A percentile compares a stretch with the other conserved stretches of the same genome.
Evolutionary conservation across 106 monocot species (phyloP).

Genomic region (Narthecium ossifragum): DNA sequence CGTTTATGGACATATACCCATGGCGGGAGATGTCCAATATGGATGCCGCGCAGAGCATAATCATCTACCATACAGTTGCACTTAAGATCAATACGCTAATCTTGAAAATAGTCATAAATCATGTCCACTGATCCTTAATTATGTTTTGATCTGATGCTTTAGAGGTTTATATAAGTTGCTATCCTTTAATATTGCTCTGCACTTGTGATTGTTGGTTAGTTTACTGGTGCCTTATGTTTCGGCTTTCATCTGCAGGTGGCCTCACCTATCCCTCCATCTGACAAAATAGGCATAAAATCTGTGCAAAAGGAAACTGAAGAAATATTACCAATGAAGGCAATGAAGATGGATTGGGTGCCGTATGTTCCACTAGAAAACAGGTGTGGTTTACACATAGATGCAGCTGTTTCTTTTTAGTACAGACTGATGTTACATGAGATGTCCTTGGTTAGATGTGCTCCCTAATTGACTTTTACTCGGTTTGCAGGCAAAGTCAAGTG

Average conservation of each 20-base stretch:
- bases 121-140: too few relatives aligned
- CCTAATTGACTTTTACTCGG: background rate
- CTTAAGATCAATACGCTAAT: too few relatives aligned
- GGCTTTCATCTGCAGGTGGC: slow-evolving; percentile 43
- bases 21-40: too few relatives aligned
- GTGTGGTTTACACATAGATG: slow-evolving; percentile 14
- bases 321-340: slow-evolving; percentile 94
- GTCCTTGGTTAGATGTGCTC: background rate
- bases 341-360: slow-evolving; percentile 98
- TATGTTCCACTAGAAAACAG: slow-evolving; percentile 85
- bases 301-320: slow-evolving; percentile 86
- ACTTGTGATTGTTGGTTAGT: background rate
- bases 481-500: slow-evolving; percentile 59
- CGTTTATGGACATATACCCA: too few relatives aligned
- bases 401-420: background rate
- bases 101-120: too few relatives aligned
- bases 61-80: too few relatives aligned
- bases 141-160: background rate
- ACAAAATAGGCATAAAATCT: slow-evolving; percentile 92
- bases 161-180: background rate
- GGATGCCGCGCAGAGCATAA: too few relatives aligned
- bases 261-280: slow-evolving; percentile 92
- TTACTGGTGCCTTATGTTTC: background rate
- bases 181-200: background rate
- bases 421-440: background rate